Evolutionary conservation across 164 flowering plant species (phyloP), one percentile per base, ranked within the genome.

Genomic region (Brasenia schreberi): DNA sequence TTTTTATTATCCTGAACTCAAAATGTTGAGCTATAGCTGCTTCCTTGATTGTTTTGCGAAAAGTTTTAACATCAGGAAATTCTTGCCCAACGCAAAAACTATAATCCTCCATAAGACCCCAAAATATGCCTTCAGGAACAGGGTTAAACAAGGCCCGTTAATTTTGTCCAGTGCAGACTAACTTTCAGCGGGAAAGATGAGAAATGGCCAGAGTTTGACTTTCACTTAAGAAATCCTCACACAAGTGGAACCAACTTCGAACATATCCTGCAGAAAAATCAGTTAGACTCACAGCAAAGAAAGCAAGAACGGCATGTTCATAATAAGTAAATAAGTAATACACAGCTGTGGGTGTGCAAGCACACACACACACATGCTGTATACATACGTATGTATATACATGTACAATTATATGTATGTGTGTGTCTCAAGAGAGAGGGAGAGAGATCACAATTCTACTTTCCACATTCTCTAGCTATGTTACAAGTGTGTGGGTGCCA

Each of bases 1-100:
- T 83, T 69, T 91, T 91, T 52, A 91, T 74, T 45, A 83, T 82
- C 0, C 87, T 88, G 65, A 91, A 83, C 75, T 91, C 97, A 78
- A 91, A 90, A 60, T 85, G 92, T 63, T 83, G 95, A 5, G 92
- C 90, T 66, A 90, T 87, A 18, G 97, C 97, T 62, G 89, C 89
- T 72, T 88, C 97, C 75, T 84, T 90, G 9, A 90, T 77, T 43
- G 88, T 82, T 65, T 72, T 88, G 19, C 97, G 80, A 69, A 83
- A 85, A 42, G 87, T 76, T 78, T 87, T 87, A 64, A 88, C 97
- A 80, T 90, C 92, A 19, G 97, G 73, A 64, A 90, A 91, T 76
- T 87, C 91, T 76, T 85, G 95, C 33, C 95, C 97, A 58, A 87
- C 88, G 59, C 63, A 66, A 70, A 90, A 85, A 65, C 67, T 72